A percentile compares a stretch with the other conserved stretches of the same genome.
These are phyloP conservation scores for Teratosphaeriaceae sp. DNA, from an alignment of 2,329 filamentous ascomycete genomes.

Conservation along the genomic window DNA sequence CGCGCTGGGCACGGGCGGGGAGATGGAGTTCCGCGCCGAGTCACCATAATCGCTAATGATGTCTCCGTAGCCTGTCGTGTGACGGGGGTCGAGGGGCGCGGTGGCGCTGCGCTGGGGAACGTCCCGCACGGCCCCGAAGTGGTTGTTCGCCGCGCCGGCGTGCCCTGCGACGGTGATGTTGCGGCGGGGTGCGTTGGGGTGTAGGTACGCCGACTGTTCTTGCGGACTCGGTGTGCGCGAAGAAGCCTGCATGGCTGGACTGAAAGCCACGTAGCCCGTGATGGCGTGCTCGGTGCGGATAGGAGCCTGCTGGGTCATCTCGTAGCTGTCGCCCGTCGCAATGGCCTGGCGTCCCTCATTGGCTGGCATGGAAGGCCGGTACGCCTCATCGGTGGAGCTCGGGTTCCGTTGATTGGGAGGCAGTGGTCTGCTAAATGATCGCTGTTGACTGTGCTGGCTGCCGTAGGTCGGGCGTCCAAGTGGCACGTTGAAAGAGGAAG, in stretches of 20 bases:
- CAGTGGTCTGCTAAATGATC: constrained; percentile 15
- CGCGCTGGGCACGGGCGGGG: neutral
- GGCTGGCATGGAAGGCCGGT: constrained; percentile 13
- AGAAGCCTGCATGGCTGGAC: constrained; percentile 14
- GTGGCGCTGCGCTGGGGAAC: constrained; percentile 18
- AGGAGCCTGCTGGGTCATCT: constrained; percentile 24
- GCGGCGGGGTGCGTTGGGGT: constrained; percentile 10
- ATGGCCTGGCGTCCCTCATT: constrained; percentile 6
- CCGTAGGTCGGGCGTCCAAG: constrained; percentile 15
- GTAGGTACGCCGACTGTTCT: neutral
- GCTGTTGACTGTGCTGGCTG: constrained; percentile 21
- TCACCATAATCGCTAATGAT: constrained; percentile 19
- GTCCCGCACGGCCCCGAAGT: constrained; percentile 11
- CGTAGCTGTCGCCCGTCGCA: constrained; percentile 24
- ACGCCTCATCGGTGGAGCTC: too few species aligned
- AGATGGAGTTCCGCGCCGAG: constrained; percentile 4
- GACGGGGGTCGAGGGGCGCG: constrained; percentile 13
- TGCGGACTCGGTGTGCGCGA: constrained; percentile 9
- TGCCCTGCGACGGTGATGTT: constrained; percentile 15
- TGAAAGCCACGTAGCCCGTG: constrained; percentile 27
- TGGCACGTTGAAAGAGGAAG: constrained; percentile 14
- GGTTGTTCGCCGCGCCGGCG: constrained; percentile 10
- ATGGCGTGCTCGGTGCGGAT: constrained; percentile 1
- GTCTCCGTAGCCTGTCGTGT: constrained; percentile 14
- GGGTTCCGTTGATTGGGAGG: constrained; percentile 11